These are phyloP conservation scores for Chytridiales sp. DNA, from an alignment of 371 early-diverging fungal genomes.

Conservation along the genomic window DNA sequence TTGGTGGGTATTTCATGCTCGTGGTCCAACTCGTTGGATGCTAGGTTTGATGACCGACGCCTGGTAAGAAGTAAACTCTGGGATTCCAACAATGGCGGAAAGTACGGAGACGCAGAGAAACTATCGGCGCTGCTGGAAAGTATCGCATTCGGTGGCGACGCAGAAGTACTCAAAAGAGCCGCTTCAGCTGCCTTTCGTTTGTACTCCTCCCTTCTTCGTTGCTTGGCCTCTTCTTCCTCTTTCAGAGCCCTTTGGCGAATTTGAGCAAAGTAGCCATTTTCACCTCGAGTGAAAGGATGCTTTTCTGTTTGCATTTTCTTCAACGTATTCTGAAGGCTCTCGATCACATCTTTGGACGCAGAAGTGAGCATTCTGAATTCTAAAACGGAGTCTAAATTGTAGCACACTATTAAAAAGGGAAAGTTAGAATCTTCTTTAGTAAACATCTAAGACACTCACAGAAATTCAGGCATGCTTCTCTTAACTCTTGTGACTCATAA, in stretches of 20 bases:
- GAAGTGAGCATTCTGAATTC: slow-evolving; percentile 48
- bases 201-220: slow-evolving; percentile 3
- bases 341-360: slow-evolving; percentile 37
- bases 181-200: no score
- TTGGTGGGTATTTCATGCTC: no score
- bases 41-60: no score
- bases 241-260: background rate
- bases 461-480: slow-evolving; percentile 58
- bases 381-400: slow-evolving; percentile 62
- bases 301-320: slow-evolving; percentile 35
- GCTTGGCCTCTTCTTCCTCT: slow-evolving; percentile 13
- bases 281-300: slow-evolving; percentile 43
- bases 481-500: slow-evolving; percentile 53
- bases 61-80: no score
- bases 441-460: slow-evolving; percentile 19
- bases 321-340: slow-evolving; percentile 36
- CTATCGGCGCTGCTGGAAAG: no score
- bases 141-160: no score
- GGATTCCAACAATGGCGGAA: no score
- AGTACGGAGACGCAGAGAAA: no score
- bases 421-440: slow-evolving; percentile 34
- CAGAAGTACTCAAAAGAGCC: no score
- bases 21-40: no score
- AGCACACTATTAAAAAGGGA: slow-evolving; percentile 35
- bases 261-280: slow-evolving; percentile 25